Evolutionary conservation across 371 early-diverging fungal species (phyloP).

Genomic region (Batkoa obscura): DNA sequence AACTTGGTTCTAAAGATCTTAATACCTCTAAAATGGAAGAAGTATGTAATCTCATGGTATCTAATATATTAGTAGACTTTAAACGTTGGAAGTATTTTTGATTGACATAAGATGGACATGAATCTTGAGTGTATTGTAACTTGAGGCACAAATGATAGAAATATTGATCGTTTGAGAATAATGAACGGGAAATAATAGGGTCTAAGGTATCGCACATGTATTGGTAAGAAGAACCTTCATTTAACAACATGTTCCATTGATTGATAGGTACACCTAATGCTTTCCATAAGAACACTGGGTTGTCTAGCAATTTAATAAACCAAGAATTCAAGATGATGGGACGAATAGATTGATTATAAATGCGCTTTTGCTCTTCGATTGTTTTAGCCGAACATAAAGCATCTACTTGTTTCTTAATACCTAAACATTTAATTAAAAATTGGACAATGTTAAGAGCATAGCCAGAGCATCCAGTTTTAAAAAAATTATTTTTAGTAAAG

Average conservation of each 20-base stretch:
- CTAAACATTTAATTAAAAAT: slow-evolving; percentile 35
- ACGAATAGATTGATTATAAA: slow-evolving; percentile 45
- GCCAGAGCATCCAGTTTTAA: slow-evolving; percentile 71
- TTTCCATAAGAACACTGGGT: slow-evolving; percentile 69
- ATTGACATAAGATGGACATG: slow-evolving; percentile 57
- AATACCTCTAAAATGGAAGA: slow-evolving; percentile 49
- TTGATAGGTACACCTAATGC: slow-evolving; percentile 77
- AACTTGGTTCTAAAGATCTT: slow-evolving; percentile 25
- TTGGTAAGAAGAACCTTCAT: slow-evolving; percentile 54
- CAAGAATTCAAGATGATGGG: slow-evolving; percentile 36
- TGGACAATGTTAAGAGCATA: slow-evolving; percentile 48
- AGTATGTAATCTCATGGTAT: slow-evolving; percentile 59
- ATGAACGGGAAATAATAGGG: slow-evolving; percentile 40
- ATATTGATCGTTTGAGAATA: slow-evolving; percentile 51
- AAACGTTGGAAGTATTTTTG: slow-evolving; percentile 40
- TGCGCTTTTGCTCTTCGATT: slow-evolving; percentile 32
- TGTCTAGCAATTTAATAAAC: slow-evolving; percentile 43
- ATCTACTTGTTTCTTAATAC: slow-evolving; percentile 31
- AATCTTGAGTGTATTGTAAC: slow-evolving; percentile 36
- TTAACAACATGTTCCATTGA: slow-evolving; percentile 68
- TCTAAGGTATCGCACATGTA: slow-evolving; percentile 68
- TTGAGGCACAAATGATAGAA: slow-evolving; percentile 62
- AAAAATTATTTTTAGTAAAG: slow-evolving; percentile 35
- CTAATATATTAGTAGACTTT: slow-evolving; percentile 17
- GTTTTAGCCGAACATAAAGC: slow-evolving; percentile 30